Evolutionary conservation across 495 filamentous ascomycete genomes (phyloP), one percentile per base, ranked within the genome.

Genomic region (Neurospora hispaniola): DNA sequence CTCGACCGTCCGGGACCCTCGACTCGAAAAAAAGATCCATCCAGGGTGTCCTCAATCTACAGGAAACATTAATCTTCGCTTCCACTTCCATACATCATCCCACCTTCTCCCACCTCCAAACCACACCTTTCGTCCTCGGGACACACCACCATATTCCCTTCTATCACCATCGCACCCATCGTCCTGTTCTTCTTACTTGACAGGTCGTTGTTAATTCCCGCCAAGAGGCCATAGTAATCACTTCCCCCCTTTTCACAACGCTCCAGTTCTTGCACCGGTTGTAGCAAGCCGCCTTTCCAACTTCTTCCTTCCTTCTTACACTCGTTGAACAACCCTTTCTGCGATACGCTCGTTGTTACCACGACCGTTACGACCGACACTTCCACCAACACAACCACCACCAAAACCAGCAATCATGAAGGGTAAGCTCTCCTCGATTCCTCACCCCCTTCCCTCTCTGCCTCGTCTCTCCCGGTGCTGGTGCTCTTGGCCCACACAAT

Each of bases 381-480:
- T 38, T 66, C 23, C 6, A 35, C 54, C 71, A 59, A 75, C 76
- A 82, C 75, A 66, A 41, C 23, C 42, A 71, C 71, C 68, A 41
- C 38, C 31, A 62, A 71, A n/a, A 66, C 16, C 71, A 71, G 75
- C 76, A 77, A 80, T 48, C 72, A 87, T 87, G 86, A 88, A 88
- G 81, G 86, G 86, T 86, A 83, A 76, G 86, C 75, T 35, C 54
- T 39, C 42, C 59, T 69, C 20, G 5, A 42, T 42, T 12, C 27
- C 38, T 40, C 41, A 2, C 39, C 39, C 39, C 39, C 39, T 8
- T 6, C 11, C 14, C 41, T 23, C 23, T 23, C 23, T 23, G 23
- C 41, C 41, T 48, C 35, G 3, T 35, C 35, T 31, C 35, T 23
- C 40, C 41, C n/a, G 23, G 23, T 4, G 41, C 40, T 44, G 40